These are phyloP conservation scores for Babesia divergens DNA, from an alignment of 169 alveolate species.

Conservation along the genomic window DNA sequence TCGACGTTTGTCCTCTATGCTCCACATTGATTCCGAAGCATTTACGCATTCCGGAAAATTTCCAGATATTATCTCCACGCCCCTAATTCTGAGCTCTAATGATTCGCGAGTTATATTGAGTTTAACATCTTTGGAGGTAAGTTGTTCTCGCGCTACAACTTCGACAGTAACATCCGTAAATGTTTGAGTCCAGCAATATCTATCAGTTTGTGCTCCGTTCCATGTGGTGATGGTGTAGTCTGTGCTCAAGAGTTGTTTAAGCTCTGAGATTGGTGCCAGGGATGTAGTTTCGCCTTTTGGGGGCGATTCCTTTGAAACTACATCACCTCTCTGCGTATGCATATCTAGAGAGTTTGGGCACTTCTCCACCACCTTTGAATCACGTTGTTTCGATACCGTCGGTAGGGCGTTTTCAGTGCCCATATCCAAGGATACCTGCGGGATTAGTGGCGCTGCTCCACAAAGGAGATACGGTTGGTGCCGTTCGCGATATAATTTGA, in stretches of 20 bases:
- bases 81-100: conserved; percentile 8
- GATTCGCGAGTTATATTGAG: conserved; percentile 1
- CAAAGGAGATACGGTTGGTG: conserved; percentile 56
- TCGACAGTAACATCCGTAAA: conserved; percentile 71
- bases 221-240: conserved; percentile 51
- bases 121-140: conserved; percentile 24
- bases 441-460: background rate
- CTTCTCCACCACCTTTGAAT: too few species aligned
- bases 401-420: too few species aligned
- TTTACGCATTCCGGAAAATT: conserved; percentile 40
- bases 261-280: too few species aligned
- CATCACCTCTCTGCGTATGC: too few species aligned
- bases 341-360: too few species aligned
- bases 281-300: too few species aligned
- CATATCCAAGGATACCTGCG: too few species aligned
- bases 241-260: background rate
- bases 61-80: conserved; percentile 15
- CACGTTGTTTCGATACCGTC: too few species aligned
- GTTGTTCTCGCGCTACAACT: conserved; percentile 12
- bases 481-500: conserved; percentile 7
- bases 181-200: conserved; percentile 75
- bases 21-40: conserved; percentile 70
- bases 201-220: conserved; percentile 73
- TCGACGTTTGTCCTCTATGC: conserved; percentile 70
- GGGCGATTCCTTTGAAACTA: too few species aligned